Conservation (phyloP, 352 stramenopile species). For the Phytophthora pisi region DNA sequence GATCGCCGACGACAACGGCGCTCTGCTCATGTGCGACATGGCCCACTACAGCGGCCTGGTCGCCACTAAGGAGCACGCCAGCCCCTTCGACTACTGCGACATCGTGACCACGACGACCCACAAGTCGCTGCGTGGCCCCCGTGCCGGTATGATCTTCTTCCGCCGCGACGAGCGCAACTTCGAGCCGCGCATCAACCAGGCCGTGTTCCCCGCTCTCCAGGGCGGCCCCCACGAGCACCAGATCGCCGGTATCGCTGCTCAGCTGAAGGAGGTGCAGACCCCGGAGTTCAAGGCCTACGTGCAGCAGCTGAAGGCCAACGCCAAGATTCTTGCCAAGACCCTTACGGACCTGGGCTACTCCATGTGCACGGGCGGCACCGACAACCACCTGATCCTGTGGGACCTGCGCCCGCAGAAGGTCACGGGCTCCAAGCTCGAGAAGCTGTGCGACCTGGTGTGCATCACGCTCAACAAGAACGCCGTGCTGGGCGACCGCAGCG, state of each 20-base stretch:
- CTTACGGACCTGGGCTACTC: conserved; percentile 95
- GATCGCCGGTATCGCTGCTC: conserved; percentile 98
- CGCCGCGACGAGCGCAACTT: conserved; percentile 94
- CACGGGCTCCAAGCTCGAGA: conserved; percentile 99
- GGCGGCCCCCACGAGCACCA: conserved; percentile 98
- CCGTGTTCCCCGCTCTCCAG: conserved; percentile 99
- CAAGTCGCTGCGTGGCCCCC: conserved; percentile 97
- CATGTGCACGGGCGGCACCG: conserved; percentile 97
- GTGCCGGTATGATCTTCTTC: conserved; percentile 99
- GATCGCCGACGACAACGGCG: conserved; percentile 98
- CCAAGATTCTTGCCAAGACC: conserved; percentile 91
- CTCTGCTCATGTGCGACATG: conserved; percentile 99
- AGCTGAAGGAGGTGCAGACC: conserved; percentile 97
- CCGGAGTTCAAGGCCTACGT: conserved; percentile 98
- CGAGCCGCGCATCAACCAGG: conserved; percentile 96
- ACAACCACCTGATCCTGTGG: conserved; percentile 99
- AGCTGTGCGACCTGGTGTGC: conserved; percentile 96
- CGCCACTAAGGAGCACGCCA: conserved; percentile 93
- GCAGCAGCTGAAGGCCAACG: conserved; percentile 95
- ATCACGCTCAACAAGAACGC: conserved; percentile 99
- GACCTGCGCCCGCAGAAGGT: conserved; percentile 95
- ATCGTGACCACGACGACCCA: conserved; percentile 99
- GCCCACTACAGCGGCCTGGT: conserved; percentile 99
- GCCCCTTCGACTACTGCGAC: conserved; percentile 98
- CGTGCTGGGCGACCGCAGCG: conserved; percentile 95